Evolutionary conservation across 179 eudicot species (phyloP).

Genomic region (Amaranthus tricolor): DNA sequence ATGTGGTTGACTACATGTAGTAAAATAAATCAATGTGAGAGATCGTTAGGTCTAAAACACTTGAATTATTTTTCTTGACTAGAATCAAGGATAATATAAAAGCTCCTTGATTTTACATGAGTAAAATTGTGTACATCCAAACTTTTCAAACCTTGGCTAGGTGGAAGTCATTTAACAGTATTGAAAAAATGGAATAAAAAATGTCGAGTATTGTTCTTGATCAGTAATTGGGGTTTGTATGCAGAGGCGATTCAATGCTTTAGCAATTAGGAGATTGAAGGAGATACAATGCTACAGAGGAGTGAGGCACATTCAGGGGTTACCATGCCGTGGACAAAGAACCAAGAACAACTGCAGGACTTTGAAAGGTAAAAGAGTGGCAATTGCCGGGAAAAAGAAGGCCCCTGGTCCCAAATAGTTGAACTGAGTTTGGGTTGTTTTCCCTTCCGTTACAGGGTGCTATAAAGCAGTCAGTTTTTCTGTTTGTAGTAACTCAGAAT

Average conservation of each 20-base stretch:
- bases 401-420: constrained; percentile 46
- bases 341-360: constrained; percentile 92
- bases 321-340: constrained; percentile 91
- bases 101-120: too few relatives aligned
- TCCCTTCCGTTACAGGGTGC: constrained; percentile 1
- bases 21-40: too few relatives aligned
- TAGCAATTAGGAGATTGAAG: constrained; percentile 74
- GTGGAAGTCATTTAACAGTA: too few relatives aligned
- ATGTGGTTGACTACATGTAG: too few relatives aligned
- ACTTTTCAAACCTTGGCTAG: too few relatives aligned
- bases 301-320: constrained; percentile 70
- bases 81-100: too few relatives aligned
- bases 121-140: too few relatives aligned
- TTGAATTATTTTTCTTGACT: too few relatives aligned
- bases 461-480: background rate
- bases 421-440: background rate
- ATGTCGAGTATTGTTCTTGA: background rate
- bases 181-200: background rate
- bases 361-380: constrained; percentile 72
- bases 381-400: constrained; percentile 92
- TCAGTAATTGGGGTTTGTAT: background rate
- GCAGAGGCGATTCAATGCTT: constrained; percentile 88
- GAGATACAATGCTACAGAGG: constrained; percentile 96
- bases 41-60: too few relatives aligned
- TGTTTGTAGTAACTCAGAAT: constrained; percentile 5